Evolutionary conservation across 352 stramenopile genomes (phyloP).

Genomic region (Phytopythium delawarense): DNA sequence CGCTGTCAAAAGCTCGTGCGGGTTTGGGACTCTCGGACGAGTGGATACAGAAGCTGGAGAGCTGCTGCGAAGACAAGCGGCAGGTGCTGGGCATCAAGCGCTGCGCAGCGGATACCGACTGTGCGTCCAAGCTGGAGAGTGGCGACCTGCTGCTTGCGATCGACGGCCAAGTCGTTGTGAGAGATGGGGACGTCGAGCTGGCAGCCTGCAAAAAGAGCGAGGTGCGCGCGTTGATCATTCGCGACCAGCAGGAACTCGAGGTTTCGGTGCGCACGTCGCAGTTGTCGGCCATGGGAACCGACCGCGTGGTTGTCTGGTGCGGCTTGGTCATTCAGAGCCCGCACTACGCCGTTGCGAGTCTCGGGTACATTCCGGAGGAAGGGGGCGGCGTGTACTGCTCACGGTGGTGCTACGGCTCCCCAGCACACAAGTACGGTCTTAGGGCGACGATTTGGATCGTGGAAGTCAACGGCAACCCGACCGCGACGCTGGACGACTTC

Average conservation of each 20-base stretch:
- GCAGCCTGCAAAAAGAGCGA: conserved; percentile 45
- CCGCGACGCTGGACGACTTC: conserved; percentile 81
- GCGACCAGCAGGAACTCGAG: conserved; percentile 65
- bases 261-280: conserved; percentile 55
- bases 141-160: conserved; percentile 86
- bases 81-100: conserved; percentile 87
- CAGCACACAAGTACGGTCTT: conserved; percentile 89
- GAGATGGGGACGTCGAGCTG: conserved; percentile 75
- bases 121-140: conserved; percentile 61
- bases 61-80: conserved; percentile 73
- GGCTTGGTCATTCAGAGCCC: conserved; percentile 90
- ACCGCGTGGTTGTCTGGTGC: conserved; percentile 89
- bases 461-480: conserved; percentile 86
- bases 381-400: conserved; percentile 87
- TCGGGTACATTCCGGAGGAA: conserved; percentile 85
- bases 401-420: conserved; percentile 88
- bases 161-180: conserved; percentile 67
- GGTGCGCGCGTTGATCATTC: conserved; percentile 65
- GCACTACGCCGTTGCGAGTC: conserved; percentile 80
- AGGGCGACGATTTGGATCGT: conserved; percentile 90
- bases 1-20: conserved; percentile 81
- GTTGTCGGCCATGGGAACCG: conserved; percentile 78
- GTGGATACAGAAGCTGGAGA: conserved; percentile 83
- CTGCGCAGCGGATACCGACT: conserved; percentile 63
- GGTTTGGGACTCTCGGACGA: conserved; percentile 80